Evolutionary conservation across 768 basidiomycete species (phyloP).

Genomic region (Atractiella rhizophila): DNA sequence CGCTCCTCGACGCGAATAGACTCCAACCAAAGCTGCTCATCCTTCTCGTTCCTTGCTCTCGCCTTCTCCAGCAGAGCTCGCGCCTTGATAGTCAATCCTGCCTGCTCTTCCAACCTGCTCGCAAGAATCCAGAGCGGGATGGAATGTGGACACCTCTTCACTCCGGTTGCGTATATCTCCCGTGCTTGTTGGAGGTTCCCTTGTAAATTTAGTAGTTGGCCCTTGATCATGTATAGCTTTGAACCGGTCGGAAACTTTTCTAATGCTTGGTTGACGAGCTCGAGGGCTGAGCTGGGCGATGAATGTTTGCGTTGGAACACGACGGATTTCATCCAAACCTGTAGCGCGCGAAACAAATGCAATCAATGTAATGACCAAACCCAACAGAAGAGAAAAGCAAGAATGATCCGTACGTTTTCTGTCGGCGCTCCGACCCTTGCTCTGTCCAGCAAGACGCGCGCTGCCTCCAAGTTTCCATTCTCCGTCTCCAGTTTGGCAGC

Average conservation of each 20-base stretch:
- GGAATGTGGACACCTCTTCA: constrained; percentile 67
- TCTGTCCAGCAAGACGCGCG: constrained; percentile 58
- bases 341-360: background rate
- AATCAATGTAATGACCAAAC: background rate
- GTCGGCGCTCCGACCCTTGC: constrained; percentile 80
- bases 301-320: constrained; percentile 82
- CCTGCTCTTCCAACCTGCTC: constrained; percentile 65
- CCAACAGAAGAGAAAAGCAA: background rate
- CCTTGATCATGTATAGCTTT: constrained; percentile 92
- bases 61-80: constrained; percentile 74
- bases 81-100: constrained; percentile 74
- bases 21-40: constrained; percentile 73
- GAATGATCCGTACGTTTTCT: constrained; percentile 37
- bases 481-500: constrained; percentile 92
- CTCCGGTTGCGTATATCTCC: constrained; percentile 52
- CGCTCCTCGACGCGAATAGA: constrained; percentile 77
- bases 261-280: constrained; percentile 48
- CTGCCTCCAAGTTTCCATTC: constrained; percentile 68
- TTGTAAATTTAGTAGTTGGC: constrained; percentile 48
- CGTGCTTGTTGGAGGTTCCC: constrained; percentile 42
- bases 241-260: constrained; percentile 64
- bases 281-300: constrained; percentile 42
- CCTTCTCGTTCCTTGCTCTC: constrained; percentile 56
- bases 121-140: constrained; percentile 72
- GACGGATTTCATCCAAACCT: constrained; percentile 99